These are phyloP conservation scores for Phytopythium boreale DNA, from an alignment of 352 stramenopile species.

Conservation along the genomic window DNA sequence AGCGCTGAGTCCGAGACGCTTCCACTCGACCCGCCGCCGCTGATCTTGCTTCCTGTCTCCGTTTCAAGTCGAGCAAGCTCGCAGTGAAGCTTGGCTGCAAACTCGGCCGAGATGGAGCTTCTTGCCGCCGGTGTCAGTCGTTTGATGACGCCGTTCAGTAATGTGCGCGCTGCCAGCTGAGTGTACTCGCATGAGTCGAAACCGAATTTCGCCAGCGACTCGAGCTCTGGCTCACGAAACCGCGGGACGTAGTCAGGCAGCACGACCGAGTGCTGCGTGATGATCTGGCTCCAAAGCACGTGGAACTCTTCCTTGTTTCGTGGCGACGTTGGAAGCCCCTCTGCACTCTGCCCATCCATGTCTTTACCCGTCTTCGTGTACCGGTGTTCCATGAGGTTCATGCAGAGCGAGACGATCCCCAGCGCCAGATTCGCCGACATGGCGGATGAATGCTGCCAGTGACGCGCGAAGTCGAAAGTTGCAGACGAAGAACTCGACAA, in stretches of 20 bases:
- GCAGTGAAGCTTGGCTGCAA: constrained; percentile 76
- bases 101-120: constrained; percentile 60
- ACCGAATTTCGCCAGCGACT: constrained; percentile 67
- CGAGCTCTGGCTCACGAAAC: constrained; percentile 70
- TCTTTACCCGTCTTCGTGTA: constrained; percentile 18
- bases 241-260: constrained; percentile 65
- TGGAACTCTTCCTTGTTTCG: constrained; percentile 83
- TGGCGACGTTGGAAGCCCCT: constrained; percentile 27
- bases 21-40: constrained; percentile 16
- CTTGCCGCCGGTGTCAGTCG: constrained; percentile 41
- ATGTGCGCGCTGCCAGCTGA: constrained; percentile 60
- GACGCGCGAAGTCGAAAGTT: constrained; percentile 32
- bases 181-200: constrained; percentile 80
- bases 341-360: constrained; percentile 6
- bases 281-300: constrained; percentile 83
- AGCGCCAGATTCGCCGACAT: constrained; percentile 65
- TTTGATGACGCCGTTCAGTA: constrained; percentile 79
- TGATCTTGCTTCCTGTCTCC: constrained; percentile 43
- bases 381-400: constrained; percentile 78
- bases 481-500: neutral
- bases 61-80: constrained; percentile 74
- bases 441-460: constrained; percentile 76
- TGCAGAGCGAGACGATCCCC: constrained; percentile 70
- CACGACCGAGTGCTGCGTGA: constrained; percentile 82
- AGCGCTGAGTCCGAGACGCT: constrained; percentile 25